phyloP scores from a whole-genome alignment of 2,329 filamentous ascomycete genomes.

The Verticillium dahliae region DNA sequence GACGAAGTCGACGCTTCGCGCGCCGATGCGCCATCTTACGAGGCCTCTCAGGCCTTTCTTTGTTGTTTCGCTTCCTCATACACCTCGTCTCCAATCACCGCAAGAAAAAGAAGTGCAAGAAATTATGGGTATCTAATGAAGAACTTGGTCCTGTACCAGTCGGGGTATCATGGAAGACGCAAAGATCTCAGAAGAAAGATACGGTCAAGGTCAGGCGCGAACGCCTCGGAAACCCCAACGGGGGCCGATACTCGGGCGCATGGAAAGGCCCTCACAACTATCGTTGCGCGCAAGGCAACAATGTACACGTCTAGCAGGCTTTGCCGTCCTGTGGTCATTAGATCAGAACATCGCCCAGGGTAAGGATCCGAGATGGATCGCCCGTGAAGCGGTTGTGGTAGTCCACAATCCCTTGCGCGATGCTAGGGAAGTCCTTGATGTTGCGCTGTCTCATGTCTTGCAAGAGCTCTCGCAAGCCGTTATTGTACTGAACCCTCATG shows the following conservation, averaged over 20 bases:
- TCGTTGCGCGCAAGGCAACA: not conserved
- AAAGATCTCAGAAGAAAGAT: not conserved
- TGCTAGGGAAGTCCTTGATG: slow-evolving; percentile 58
- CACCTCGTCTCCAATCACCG: not conserved
- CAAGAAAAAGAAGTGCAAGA: not conserved
- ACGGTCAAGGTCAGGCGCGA: not conserved
- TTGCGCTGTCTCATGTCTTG: slow-evolving; percentile 52
- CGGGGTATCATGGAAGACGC: not conserved
- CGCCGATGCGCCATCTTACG: not conserved
- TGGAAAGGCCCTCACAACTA: not conserved
- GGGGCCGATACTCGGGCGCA: not conserved
- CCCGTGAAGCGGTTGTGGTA: slow-evolving; percentile 59
- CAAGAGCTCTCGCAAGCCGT: slow-evolving; percentile 55
- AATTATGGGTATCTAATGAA: not conserved
- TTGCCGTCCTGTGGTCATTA: slow-evolving; percentile 9
- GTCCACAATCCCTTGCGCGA: slow-evolving; percentile 60
- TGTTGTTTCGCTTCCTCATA: not conserved
- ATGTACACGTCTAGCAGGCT: too few relatives aligned
- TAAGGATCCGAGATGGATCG: slow-evolving; percentile 58
- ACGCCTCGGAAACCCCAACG: not conserved
- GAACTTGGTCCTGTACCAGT: not conserved
- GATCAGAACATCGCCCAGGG: slow-evolving; percentile 41
- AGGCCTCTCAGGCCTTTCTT: not conserved
- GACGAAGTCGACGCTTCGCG: not conserved
- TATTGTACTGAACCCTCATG: slow-evolving; percentile 54